These are phyloP conservation scores for Fennellomyces sp. DNA, from an alignment of 371 early-diverging fungal genomes.

Conservation along the genomic window DNA sequence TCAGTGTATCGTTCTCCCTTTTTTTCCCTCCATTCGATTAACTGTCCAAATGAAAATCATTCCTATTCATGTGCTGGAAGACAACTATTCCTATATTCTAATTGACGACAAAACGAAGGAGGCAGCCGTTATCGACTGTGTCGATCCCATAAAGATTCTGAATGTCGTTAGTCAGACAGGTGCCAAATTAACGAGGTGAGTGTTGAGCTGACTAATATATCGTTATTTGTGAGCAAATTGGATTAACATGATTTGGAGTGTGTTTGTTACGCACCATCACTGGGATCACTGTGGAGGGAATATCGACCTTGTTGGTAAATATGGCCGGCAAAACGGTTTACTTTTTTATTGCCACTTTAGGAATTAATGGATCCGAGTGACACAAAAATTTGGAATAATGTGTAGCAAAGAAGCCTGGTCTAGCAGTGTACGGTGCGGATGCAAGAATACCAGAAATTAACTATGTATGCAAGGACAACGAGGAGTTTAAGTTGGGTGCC, in stretches of 20 bases:
- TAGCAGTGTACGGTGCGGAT: slow-evolving; percentile 86
- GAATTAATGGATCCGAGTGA: slow-evolving; percentile 16
- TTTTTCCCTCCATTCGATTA: neutral
- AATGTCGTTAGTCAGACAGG: slow-evolving; percentile 21
- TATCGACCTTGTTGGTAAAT: slow-evolving; percentile 49
- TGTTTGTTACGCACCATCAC: slow-evolving; percentile 83
- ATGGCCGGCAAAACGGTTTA: slow-evolving; percentile 17
- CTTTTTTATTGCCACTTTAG: slow-evolving; percentile 7
- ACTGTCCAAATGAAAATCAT: slow-evolving; percentile 19
- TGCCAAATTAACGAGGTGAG: slow-evolving; percentile 55
- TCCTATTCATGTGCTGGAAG: slow-evolving; percentile 20
- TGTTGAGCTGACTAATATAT: neutral
- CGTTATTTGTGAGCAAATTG: neutral
- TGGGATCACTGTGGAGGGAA: slow-evolving; percentile 84
- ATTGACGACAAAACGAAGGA: slow-evolving; percentile 68
- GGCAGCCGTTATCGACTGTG: slow-evolving; percentile 63
- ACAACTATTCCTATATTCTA: slow-evolving; percentile 73
- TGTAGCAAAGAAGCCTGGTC: slow-evolving; percentile 60
- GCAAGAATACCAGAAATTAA: slow-evolving; percentile 83
- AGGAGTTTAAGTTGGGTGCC: slow-evolving; percentile 75
- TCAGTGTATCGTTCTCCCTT: neutral
- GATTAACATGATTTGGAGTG: slow-evolving; percentile 22
- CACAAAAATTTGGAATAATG: slow-evolving; percentile 6
- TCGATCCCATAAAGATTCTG: slow-evolving; percentile 56
- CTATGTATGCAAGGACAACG: slow-evolving; percentile 71